These are phyloP conservation scores for Naganishia sp. DNA, from an alignment of 1,284 basidiomycete genomes.

Conservation along the genomic window DNA sequence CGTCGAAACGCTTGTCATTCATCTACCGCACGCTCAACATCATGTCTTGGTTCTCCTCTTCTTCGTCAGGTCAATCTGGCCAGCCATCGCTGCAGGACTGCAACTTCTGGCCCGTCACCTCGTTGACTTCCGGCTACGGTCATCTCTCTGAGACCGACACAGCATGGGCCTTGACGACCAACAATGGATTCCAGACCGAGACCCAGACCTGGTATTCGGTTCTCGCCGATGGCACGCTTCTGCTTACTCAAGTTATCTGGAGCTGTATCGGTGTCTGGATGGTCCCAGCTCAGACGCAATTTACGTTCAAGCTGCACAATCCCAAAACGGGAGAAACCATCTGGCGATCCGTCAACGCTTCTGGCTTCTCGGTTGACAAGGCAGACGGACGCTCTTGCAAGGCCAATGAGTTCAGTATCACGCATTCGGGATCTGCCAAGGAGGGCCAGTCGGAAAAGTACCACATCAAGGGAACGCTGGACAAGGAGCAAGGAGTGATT, in stretches of 20 bases:
- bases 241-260: slow-evolving; percentile 94
- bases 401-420: slow-evolving; percentile 84
- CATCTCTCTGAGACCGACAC: slow-evolving; percentile 48
- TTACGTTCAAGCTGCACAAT: slow-evolving; percentile 88
- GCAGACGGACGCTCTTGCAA: slow-evolving; percentile 86
- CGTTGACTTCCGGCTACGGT: slow-evolving; percentile 48
- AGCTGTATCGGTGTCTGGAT: slow-evolving; percentile 71
- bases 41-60: slow-evolving; percentile 28
- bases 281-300: slow-evolving; percentile 79
- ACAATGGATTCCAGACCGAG: slow-evolving; percentile 81
- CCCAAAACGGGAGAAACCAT: slow-evolving; percentile 71
- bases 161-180: slow-evolving; percentile 71
- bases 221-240: slow-evolving; percentile 74
- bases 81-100: slow-evolving; percentile 57
- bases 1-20: background rate
- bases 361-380: slow-evolving; percentile 65
- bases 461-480: slow-evolving; percentile 75
- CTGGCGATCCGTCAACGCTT: slow-evolving; percentile 90
- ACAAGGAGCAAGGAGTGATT: slow-evolving; percentile 67
- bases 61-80: slow-evolving; percentile 22
- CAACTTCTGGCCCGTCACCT: slow-evolving; percentile 77
- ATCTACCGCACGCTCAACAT: background rate
- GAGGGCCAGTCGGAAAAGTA: slow-evolving; percentile 75
- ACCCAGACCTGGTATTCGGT: slow-evolving; percentile 88
- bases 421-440: slow-evolving; percentile 64